Percentiles rank a stretch among this genome's conserved stretches.
Evolutionary conservation across 352 stramenopile genomes (phyloP).

Genomic region (Phytophthora meadii): DNA sequence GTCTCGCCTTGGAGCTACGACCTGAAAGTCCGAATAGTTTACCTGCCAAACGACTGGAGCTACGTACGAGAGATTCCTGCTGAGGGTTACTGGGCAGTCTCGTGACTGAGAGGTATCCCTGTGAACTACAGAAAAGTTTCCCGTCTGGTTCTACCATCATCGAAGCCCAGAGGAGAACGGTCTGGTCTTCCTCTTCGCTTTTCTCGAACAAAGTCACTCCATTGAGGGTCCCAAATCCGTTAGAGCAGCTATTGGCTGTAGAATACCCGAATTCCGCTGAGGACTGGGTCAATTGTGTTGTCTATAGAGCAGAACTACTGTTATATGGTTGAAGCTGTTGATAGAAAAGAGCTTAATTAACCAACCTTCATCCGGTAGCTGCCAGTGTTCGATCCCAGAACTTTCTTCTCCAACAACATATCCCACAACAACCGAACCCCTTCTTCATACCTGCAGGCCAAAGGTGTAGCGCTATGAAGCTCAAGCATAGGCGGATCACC

Average conservation of each 20-base stretch:
- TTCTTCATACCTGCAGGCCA: background rate
- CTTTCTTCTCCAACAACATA: conserved; percentile 14
- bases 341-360: background rate
- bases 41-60: conserved; percentile 15
- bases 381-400: conserved; percentile 5
- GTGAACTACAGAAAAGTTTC: conserved; percentile 4
- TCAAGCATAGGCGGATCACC: conserved; percentile 20
- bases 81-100: conserved; percentile 2
- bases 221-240: background rate
- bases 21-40: conserved; percentile 3
- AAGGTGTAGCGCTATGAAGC: conserved; percentile 4
- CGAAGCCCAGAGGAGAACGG: conserved; percentile 19
- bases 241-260: background rate
- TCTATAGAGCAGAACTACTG: background rate
- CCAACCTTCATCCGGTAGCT: conserved; percentile 15
- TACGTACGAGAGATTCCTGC: conserved; percentile 5
- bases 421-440: conserved; percentile 16
- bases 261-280: conserved; percentile 22
- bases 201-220: conserved; percentile 23
- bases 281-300: background rate
- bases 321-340: background rate
- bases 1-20: background rate
- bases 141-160: conserved; percentile 10
- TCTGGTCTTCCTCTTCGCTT: background rate
- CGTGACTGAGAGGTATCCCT: conserved; percentile 15